These are phyloP conservation scores for Fusarium sp. DNA, from an alignment of 2,329 filamentous ascomycete species.

Conservation along the genomic window DNA sequence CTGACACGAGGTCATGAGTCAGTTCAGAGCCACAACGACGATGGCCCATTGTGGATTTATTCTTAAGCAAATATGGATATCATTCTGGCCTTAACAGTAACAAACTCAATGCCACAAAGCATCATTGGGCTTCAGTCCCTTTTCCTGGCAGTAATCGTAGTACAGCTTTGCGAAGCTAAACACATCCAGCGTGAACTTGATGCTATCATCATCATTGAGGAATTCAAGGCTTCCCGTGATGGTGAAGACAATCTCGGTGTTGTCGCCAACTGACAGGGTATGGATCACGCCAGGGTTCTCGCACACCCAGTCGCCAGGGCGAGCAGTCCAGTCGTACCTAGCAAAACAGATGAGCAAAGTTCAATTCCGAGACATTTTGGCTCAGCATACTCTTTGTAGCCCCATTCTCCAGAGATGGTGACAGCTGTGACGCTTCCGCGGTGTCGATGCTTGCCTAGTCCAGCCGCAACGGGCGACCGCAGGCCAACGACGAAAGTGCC, in stretches of 20 bases:
- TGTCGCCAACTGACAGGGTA: constrained; percentile 38
- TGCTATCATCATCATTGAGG: constrained; percentile 41
- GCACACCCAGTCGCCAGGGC: constrained; percentile 42
- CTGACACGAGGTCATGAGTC: too few relatives aligned
- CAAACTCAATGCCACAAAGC: constrained; percentile 25
- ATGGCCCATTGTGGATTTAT: too few relatives aligned
- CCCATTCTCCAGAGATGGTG: constrained; percentile 42
- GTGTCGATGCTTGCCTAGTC: constrained; percentile 36
- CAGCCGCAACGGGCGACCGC: constrained; percentile 29
- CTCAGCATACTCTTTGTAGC: constrained; percentile 37
- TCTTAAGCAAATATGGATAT: too few relatives aligned
- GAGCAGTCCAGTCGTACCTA: constrained; percentile 44
- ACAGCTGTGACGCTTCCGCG: constrained; percentile 34
- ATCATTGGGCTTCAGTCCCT: constrained; percentile 34
- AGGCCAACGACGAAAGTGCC: constrained; percentile 34
- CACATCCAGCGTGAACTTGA: constrained; percentile 39
- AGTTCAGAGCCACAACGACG: too few relatives aligned
- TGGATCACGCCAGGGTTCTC: constrained; percentile 43
- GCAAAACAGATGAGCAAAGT: constrained; percentile 9
- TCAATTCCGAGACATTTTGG: neutral
- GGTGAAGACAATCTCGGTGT: constrained; percentile 43
- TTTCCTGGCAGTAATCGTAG: constrained; percentile 31
- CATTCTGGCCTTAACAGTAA: too few relatives aligned
- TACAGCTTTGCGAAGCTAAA: constrained; percentile 41
- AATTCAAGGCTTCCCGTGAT: constrained; percentile 43